phyloP scores from a whole-genome alignment of 2,329 filamentous ascomycete species.

The Amphichorda felina region DNA sequence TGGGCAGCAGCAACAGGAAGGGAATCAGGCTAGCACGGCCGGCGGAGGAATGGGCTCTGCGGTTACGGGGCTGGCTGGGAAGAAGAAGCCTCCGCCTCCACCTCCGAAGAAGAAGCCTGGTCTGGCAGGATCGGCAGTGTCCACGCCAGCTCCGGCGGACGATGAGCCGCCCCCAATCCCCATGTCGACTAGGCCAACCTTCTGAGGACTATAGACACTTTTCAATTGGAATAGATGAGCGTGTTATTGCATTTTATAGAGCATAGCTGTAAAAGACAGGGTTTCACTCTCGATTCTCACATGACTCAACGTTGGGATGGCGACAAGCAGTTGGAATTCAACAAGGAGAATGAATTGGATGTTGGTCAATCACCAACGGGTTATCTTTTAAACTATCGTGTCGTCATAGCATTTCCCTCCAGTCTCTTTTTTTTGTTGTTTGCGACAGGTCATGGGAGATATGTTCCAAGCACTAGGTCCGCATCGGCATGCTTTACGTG shows the following conservation, averaged over 20 bases:
- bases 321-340: no score
- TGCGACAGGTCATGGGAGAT: background rate
- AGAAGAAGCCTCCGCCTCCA: constrained; percentile 42
- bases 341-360: background rate
- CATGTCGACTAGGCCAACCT: constrained; percentile 35
- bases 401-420: no score
- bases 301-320: no score
- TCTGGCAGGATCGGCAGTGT: constrained; percentile 12
- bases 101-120: constrained; percentile 41
- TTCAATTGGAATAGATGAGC: no score
- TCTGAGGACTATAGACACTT: constrained; percentile 14
- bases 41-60: background rate
- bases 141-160: constrained; percentile 7
- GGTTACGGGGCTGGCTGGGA: constrained; percentile 12
- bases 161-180: constrained; percentile 39
- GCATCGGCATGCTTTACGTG: background rate
- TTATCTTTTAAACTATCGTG: background rate
- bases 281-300: no score
- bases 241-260: no score
- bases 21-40: constrained; percentile 1
- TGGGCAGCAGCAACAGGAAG: constrained; percentile 6
- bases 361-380: background rate
- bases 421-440: background rate
- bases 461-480: background rate
- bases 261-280: no score